These are phyloP conservation scores for Xylaria sp. DNA, from an alignment of 2,329 filamentous ascomycete species.

Conservation along the genomic window DNA sequence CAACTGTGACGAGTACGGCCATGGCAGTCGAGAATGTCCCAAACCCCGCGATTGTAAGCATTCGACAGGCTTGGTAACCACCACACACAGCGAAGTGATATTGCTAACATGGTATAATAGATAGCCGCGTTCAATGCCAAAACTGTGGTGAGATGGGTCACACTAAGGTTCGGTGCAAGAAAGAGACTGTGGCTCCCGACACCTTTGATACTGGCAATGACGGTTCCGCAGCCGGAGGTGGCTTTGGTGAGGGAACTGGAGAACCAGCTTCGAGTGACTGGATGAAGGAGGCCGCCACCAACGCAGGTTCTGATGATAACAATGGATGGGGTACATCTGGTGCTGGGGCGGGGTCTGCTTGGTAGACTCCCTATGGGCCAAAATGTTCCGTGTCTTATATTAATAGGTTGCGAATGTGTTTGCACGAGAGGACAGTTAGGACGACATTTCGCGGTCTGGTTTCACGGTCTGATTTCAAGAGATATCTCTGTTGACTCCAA, in stretches of 20 bases:
- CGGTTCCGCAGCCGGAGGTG: background rate
- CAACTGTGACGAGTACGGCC: constrained; percentile 64
- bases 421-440: background rate
- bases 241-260: constrained; percentile 19
- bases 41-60: constrained; percentile 65
- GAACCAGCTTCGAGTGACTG: constrained; percentile 15
- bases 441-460: constrained; percentile 5
- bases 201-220: constrained; percentile 22
- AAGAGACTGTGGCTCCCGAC: constrained; percentile 35
- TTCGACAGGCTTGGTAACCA: background rate
- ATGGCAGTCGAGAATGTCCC: constrained; percentile 60
- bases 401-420: background rate
- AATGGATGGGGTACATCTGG: background rate
- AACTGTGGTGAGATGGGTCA: constrained; percentile 65
- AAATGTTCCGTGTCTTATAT: background rate
- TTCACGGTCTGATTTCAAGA: constrained; percentile 17
- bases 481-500: constrained; percentile 22
- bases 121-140: constrained; percentile 65
- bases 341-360: background rate
- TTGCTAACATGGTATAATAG: constrained; percentile 47
- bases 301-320: background rate
- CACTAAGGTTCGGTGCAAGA: constrained; percentile 53
- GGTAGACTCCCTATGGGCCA: constrained; percentile 6
- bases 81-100: background rate
- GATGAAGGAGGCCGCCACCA: constrained; percentile 14